Percentiles rank a stretch among this genome's conserved stretches.
phyloP scores from a whole-genome alignment of 805 yeast genomes.

The Schwanniomyces polymorphus region DNA sequence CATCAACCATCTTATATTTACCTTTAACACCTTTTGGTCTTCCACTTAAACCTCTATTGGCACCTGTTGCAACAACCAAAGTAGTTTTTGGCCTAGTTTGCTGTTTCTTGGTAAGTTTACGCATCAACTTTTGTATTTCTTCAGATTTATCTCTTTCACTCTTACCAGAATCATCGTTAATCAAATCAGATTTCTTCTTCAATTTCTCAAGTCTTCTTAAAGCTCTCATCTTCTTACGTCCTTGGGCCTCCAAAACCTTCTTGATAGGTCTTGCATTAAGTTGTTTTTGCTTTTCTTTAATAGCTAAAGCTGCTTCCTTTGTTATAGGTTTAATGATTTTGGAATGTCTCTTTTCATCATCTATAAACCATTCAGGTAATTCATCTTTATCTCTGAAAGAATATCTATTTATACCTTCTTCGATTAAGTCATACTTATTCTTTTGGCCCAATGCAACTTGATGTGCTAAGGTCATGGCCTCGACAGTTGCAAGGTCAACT shows the following conservation, averaged over 20 bases:
- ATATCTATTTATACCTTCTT: constrained; percentile 89
- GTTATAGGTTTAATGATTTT: constrained; percentile 90
- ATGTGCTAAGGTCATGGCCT: constrained; percentile 98
- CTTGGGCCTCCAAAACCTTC: constrained; percentile 97
- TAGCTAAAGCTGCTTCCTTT: constrained; percentile 65
- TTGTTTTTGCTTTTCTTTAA: constrained; percentile 46
- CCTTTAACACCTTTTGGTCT: constrained; percentile 98
- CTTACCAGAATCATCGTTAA: constrained; percentile 83
- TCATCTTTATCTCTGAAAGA: constrained; percentile 90
- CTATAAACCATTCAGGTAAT: constrained; percentile 95
- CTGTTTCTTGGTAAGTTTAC: constrained; percentile 71
- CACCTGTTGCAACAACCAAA: constrained; percentile 83
- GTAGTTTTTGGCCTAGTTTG: constrained; percentile 79
- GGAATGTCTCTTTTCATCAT: constrained; percentile 86
- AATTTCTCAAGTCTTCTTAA: constrained; percentile 78
- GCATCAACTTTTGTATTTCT: constrained; percentile 85
- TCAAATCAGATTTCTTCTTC: constrained; percentile 85
- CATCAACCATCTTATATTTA: constrained; percentile 98
- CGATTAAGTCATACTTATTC: constrained; percentile 80
- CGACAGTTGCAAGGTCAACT: constrained; percentile 85
- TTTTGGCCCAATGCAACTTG: constrained; percentile 88
- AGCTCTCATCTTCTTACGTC: constrained; percentile 92
- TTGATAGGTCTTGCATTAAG: constrained; percentile 97
- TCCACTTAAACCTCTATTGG: constrained; percentile 83
- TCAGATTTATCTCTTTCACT: constrained; percentile 94